These are phyloP conservation scores for Sclerotinia trifoliorum DNA, from an alignment of 2,329 filamentous ascomycete species.

Conservation along the genomic window DNA sequence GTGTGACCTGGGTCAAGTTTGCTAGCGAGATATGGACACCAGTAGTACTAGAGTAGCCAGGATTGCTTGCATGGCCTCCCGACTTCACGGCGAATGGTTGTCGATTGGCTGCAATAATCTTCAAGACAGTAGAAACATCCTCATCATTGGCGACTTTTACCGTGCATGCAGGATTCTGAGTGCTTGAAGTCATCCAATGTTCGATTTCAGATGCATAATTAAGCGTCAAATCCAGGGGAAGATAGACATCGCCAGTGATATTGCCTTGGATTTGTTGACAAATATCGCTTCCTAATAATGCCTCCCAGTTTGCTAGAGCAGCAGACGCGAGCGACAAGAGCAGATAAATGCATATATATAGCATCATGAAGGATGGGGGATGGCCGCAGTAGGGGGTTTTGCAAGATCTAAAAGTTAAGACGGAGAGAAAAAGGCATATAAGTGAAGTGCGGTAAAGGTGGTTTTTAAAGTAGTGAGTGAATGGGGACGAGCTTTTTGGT, in stretches of 20 bases:
- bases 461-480: neutral
- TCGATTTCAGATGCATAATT: conserved; percentile 25
- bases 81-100: conserved; percentile 43
- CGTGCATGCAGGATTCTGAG: conserved; percentile 35
- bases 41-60: conserved; percentile 33
- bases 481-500: neutral
- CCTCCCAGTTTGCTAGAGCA: neutral
- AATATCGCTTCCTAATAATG: conserved; percentile 4
- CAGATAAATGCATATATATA: neutral
- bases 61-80: conserved; percentile 41
- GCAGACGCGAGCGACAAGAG: conserved; percentile 6
- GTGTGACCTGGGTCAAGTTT: conserved; percentile 22
- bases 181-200: conserved; percentile 39
- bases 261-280: conserved; percentile 15
- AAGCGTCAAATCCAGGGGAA: neutral
- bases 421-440: neutral
- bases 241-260: conserved; percentile 13
- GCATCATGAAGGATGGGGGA: neutral
- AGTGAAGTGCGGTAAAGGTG: too few species aligned
- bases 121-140: conserved; percentile 35
- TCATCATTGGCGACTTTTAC: conserved; percentile 31
- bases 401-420: too few species aligned
- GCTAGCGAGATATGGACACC: conserved; percentile 28
- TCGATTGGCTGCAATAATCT: conserved; percentile 30
- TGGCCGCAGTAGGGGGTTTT: neutral